Evolutionary conservation across 495 filamentous ascomycete species (phyloP).

Genomic region (Cercophora sp.): DNA sequence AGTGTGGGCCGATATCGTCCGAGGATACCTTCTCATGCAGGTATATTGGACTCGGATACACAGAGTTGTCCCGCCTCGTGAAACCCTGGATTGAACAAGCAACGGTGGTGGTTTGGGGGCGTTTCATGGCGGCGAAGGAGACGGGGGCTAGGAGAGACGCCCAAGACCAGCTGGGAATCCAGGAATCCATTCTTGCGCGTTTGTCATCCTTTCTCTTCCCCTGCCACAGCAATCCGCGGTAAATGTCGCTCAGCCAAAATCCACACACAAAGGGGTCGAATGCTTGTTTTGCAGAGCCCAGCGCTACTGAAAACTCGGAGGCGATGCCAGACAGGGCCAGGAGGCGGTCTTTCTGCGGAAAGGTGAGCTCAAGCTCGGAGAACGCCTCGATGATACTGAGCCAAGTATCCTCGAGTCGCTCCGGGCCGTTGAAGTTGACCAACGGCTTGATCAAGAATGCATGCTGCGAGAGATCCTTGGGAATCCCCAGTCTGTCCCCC

Average conservation of each 20-base stretch:
- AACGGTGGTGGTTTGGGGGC: neutral
- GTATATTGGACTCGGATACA: neutral
- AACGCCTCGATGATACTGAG: neutral
- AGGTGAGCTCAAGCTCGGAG: neutral
- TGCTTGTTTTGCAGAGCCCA: neutral
- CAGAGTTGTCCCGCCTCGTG: neutral
- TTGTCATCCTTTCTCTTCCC: neutral
- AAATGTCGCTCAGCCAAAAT: neutral
- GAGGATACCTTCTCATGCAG: neutral
- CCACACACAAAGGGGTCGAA: neutral
- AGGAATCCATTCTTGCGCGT: neutral
- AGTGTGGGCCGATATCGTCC: neutral
- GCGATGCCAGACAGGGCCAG: neutral
- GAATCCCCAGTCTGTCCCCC: neutral
- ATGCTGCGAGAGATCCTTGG: neutral
- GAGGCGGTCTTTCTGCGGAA: neutral
- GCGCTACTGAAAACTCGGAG: neutral
- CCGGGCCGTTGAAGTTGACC: neutral
- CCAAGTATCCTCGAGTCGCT: neutral
- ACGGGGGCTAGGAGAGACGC: neutral
- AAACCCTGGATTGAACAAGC: neutral
- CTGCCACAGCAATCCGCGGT: neutral
- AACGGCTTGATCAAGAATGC: neutral
- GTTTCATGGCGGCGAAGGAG: neutral
- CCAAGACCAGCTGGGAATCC: neutral